Evolutionary conservation across 768 basidiomycete species (phyloP).

Genomic region (Chlorophyllum brunneum): DNA sequence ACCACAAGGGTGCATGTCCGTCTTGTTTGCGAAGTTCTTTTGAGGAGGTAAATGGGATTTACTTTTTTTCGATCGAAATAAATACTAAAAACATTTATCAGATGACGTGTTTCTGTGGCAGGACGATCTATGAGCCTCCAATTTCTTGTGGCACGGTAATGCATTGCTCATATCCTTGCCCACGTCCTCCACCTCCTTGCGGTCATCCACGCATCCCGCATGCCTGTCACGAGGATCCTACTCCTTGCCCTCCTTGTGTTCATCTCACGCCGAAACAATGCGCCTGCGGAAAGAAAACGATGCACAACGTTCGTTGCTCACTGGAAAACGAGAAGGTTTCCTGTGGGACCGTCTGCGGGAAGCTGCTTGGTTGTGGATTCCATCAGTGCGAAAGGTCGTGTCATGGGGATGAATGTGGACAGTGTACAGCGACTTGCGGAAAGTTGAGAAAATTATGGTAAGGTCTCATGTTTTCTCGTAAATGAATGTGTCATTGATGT

Average conservation of each 20-base stretch:
- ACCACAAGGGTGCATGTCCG: constrained; percentile 81
- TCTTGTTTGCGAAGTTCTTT: constrained; percentile 86
- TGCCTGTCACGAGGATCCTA: constrained; percentile 72
- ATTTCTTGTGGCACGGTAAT: constrained; percentile 84
- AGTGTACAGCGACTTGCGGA: constrained; percentile 74
- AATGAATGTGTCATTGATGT: background rate
- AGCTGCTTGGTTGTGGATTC: constrained; percentile 80
- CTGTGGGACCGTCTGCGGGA: constrained; percentile 81
- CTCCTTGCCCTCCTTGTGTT: constrained; percentile 82
- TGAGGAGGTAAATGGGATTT: constrained; percentile 61
- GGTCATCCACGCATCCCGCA: constrained; percentile 81
- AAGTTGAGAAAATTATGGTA: constrained; percentile 86
- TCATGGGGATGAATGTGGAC: constrained; percentile 79
- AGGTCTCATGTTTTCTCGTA: constrained; percentile 19
- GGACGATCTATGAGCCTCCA: constrained; percentile 86
- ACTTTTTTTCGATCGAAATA: background rate
- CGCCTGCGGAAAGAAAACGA: constrained; percentile 82
- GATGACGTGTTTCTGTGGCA: constrained; percentile 79
- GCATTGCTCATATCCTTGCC: constrained; percentile 77
- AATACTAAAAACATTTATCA: constrained; percentile 22
- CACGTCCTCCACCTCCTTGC: constrained; percentile 62
- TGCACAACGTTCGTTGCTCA: constrained; percentile 82
- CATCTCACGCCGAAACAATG: constrained; percentile 76
- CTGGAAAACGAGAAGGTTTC: constrained; percentile 72
- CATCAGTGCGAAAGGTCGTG: constrained; percentile 84